Base-by-base conservation (phyloP, 2,329 filamentous ascomycete species). In the Hansfordia pulvinata region DNA sequence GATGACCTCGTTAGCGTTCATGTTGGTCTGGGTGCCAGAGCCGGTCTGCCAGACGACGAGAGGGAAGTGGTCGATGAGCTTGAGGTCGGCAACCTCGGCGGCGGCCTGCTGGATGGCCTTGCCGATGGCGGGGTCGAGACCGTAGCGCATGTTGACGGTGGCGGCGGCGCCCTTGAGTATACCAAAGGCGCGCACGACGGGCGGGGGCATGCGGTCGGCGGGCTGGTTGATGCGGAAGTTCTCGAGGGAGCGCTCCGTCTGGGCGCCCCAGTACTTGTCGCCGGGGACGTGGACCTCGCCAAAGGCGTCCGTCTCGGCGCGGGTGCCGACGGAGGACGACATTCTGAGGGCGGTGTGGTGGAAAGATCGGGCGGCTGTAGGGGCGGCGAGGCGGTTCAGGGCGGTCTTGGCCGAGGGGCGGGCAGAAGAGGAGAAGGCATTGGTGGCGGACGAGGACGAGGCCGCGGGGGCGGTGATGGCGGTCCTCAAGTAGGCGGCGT, bases 221-320 rank as follows among this genome's bases (percentile, higher is more conserved):
- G 90, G 90, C 68, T 96, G 90, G 63, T 96, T 96, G 74, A 98
- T 96, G 56, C 79, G 80, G 70, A 98, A 98, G 68, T 98, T 98
- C 57, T 81, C 78, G 53, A 96, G 71, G 27, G 88, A 96, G 41
- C 88, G 78, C 69, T 94, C 80, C 29, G 88, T 94, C 69, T 94
- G 88, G 34, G 88, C 88, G 50, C 90, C 90, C 88, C 90, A 98
- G 70, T 98, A 98, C 65, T 80, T 88, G 72, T 93, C 84, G 38
- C 69, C 69, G 21, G 80, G 70, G 42, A 96, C 86, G 64, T 93
- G 75, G 54, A 98, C 73, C 64, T 93, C 85, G 60, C 90, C 90
- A 65, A 96, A 96, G 58, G 90, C 90, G 66, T 98, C 90, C 58
- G 74, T 90, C 62, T 98, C 90, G 47, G 78, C 83, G 58, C 90